A percentile compares a stretch with the other conserved stretches of the same genome.
These are phyloP conservation scores for Didymosphaeria variabile DNA, from an alignment of 2,329 filamentous ascomycete genomes.

Conservation along the genomic window DNA sequence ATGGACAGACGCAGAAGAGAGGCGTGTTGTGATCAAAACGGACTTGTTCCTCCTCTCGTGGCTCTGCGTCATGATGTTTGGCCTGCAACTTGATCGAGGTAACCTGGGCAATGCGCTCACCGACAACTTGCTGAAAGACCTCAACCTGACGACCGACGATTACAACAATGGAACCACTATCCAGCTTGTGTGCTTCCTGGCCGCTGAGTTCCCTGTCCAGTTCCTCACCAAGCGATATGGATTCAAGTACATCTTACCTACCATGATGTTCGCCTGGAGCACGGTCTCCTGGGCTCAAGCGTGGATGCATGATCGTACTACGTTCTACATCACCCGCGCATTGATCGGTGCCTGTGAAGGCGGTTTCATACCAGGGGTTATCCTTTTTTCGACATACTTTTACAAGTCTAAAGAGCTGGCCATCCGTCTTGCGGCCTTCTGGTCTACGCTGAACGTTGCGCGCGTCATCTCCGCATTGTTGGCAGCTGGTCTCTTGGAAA, in stretches of 20 bases:
- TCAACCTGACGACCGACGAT: conserved; percentile 41
- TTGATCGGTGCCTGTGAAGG: conserved; percentile 55
- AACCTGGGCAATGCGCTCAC: conserved; percentile 50
- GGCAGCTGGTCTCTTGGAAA: conserved; percentile 63
- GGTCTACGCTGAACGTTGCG: conserved; percentile 69
- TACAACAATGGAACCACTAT: conserved; percentile 55
- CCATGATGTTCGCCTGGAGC: conserved; percentile 56
- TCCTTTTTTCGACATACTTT: conserved; percentile 76
- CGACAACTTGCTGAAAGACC: conserved; percentile 41
- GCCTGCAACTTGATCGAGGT: conserved; percentile 59
- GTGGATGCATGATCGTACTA: conserved; percentile 62
- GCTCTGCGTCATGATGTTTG: conserved; percentile 56
- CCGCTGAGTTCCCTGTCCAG: conserved; percentile 55
- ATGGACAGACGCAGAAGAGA: conserved; percentile 67
- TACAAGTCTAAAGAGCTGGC: conserved; percentile 77
- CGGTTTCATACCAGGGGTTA: conserved; percentile 68
- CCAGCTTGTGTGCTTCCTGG: conserved; percentile 86
- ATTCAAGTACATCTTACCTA: conserved; percentile 54
- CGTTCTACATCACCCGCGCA: conserved; percentile 53
- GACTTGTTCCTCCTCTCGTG: conserved; percentile 38
- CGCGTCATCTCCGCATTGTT: conserved; percentile 64
- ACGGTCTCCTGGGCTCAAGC: conserved; percentile 71
- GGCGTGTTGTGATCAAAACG: conserved; percentile 62
- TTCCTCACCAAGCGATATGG: conserved; percentile 56
- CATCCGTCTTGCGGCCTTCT: conserved; percentile 72